These are phyloP conservation scores for Globisporangium yorkense DNA, from an alignment of 352 stramenopile species.

Conservation along the genomic window DNA sequence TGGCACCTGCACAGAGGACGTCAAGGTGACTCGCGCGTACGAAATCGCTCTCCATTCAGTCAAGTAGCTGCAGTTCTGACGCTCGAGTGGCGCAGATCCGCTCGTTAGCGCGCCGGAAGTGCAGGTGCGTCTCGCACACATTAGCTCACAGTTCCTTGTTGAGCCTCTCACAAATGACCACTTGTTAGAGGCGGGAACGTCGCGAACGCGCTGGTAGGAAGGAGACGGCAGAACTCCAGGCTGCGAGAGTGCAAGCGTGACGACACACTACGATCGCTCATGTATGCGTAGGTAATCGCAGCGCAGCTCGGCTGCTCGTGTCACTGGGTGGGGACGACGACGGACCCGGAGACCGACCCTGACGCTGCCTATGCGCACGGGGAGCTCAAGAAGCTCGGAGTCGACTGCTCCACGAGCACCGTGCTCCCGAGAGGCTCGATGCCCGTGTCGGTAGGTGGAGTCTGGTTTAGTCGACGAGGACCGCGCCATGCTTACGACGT, in stretches of 20 bases:
- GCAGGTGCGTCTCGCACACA: conserved; percentile 17
- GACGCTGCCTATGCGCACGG: conserved; percentile 49
- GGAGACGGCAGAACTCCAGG: neutral
- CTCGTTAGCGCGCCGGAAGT: conserved; percentile 40
- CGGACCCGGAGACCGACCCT: conserved; percentile 36
- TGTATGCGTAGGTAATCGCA: conserved; percentile 40
- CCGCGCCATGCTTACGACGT: neutral
- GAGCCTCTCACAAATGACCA: neutral
- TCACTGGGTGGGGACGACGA: conserved; percentile 59
- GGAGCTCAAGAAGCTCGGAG: conserved; percentile 33
- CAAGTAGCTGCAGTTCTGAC: neutral
- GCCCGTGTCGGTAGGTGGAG: conserved; percentile 46
- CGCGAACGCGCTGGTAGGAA: conserved; percentile 47
- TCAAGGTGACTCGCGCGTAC: conserved; percentile 27
- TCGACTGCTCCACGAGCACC: conserved; percentile 39
- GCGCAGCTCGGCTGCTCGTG: conserved; percentile 47
- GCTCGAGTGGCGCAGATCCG: conserved; percentile 26
- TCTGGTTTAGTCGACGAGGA: neutral
- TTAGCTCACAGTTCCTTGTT: neutral
- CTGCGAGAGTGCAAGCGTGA: neutral
- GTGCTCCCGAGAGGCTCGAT: conserved; percentile 42
- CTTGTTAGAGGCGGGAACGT: conserved; percentile 51
- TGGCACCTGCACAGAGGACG: conserved; percentile 31
- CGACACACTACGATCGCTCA: neutral
- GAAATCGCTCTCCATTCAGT: neutral